Percentiles rank a stretch among this genome's conserved stretches.
phyloP scores from a whole-genome alignment of 768 basidiomycete genomes.

The Cystobasidium ongulense region DNA sequence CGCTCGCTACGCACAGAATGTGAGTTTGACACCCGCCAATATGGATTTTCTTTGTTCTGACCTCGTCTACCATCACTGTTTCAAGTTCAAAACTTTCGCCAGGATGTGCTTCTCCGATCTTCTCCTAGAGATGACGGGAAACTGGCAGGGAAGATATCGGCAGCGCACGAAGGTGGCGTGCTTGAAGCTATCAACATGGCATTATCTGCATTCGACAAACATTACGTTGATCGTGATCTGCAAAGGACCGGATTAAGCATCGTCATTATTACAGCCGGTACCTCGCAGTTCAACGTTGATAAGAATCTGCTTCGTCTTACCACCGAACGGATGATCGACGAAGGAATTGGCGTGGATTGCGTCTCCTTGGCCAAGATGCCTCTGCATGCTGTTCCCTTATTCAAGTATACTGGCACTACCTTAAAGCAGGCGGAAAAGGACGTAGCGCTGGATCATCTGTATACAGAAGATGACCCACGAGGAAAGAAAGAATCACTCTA shows the following conservation, averaged over 20 bases:
- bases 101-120: conserved; percentile 59
- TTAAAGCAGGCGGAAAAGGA: background rate
- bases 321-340: conserved; percentile 84
- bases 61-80: background rate
- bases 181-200: conserved; percentile 89
- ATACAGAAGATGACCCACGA: conserved; percentile 41
- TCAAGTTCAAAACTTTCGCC: conserved; percentile 26
- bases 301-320: conserved; percentile 83
- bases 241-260: conserved; percentile 77
- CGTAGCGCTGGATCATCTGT: conserved; percentile 42
- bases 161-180: conserved; percentile 89
- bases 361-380: conserved; percentile 84
- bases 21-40: conserved; percentile 39
- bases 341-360: conserved; percentile 81
- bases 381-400: conserved; percentile 83
- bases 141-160: conserved; percentile 68
- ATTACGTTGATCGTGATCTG: conserved; percentile 89
- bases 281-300: conserved; percentile 84
- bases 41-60: background rate
- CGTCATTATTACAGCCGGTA: conserved; percentile 82
- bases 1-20: conserved; percentile 71
- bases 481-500: conserved; percentile 56
- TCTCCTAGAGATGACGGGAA: conserved; percentile 41
- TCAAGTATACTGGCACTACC: conserved; percentile 55
- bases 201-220: conserved; percentile 83